A percentile compares a stretch with the other conserved stretches of the same genome.
Evolutionary conservation across 1,284 basidiomycete species (phyloP).

Genomic region (Termitomyces sp.): DNA sequence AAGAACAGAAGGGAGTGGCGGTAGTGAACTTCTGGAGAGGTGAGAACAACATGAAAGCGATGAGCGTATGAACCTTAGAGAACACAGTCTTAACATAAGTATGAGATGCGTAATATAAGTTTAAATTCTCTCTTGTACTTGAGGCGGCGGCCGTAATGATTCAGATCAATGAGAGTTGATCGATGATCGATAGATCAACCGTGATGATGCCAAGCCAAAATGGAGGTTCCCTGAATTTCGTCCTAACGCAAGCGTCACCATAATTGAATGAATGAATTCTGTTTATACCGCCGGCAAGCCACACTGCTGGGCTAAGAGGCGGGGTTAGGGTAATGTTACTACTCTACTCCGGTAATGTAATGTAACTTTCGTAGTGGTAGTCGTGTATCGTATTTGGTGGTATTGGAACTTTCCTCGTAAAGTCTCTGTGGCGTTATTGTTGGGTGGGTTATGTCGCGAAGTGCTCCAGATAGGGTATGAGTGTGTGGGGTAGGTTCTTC

Average conservation of each 20-base stretch:
- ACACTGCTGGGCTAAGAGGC: neutral
- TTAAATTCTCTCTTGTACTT: neutral
- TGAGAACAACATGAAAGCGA: constrained; percentile 4
- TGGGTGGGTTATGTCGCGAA: neutral
- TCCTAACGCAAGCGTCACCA: no score
- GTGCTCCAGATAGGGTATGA: no score
- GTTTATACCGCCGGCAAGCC: neutral
- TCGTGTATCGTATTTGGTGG: no score
- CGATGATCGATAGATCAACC: neutral
- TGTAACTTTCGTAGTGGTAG: no score
- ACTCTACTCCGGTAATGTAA: neutral
- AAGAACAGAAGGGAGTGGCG: constrained; percentile 18
- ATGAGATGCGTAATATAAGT: neutral
- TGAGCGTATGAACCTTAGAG: neutral
- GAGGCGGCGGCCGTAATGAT: neutral
- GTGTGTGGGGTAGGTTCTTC: no score
- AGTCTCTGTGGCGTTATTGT: neutral
- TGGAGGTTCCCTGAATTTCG: no score
- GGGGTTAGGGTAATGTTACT: neutral
- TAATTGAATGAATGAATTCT: no score
- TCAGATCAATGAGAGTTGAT: neutral
- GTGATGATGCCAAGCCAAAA: no score
- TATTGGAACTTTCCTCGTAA: no score
- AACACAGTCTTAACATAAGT: constrained; percentile 1
- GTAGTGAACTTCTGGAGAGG: neutral